Evolutionary conservation across 352 stramenopile species (phyloP).

Genomic region (Phytophthora melonis): DNA sequence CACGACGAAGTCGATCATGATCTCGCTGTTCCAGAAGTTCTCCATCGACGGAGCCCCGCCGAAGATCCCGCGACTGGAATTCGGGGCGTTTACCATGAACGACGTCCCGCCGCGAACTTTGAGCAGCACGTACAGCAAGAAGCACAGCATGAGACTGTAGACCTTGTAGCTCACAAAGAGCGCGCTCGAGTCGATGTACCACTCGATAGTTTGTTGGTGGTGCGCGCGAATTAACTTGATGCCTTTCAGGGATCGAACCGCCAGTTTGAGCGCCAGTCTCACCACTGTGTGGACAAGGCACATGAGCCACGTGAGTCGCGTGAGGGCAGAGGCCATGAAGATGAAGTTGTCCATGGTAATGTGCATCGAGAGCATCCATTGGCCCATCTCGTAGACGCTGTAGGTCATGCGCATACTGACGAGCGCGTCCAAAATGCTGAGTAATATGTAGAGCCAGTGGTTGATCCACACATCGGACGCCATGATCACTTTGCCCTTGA

Average conservation of each 20-base stretch:
- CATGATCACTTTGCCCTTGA: slow-evolving; percentile 63
- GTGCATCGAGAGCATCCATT: slow-evolving; percentile 66
- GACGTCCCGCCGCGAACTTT: slow-evolving; percentile 42
- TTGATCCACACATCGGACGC: slow-evolving; percentile 76
- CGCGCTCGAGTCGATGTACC: slow-evolving; percentile 55
- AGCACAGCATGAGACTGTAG: slow-evolving; percentile 62
- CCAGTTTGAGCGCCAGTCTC: slow-evolving; percentile 42
- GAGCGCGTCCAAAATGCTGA: slow-evolving; percentile 65
- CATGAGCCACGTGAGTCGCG: slow-evolving; percentile 68
- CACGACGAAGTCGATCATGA: slow-evolving; percentile 59
- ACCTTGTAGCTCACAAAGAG: slow-evolving; percentile 71
- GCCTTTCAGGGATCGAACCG: slow-evolving; percentile 36
- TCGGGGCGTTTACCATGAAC: slow-evolving; percentile 51
- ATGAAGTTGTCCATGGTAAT: slow-evolving; percentile 64
- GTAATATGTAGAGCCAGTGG: slow-evolving; percentile 71
- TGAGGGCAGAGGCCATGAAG: slow-evolving; percentile 60
- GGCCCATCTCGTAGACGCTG: slow-evolving; percentile 52
- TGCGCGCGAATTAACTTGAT: slow-evolving; percentile 43
- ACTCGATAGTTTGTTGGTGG: slow-evolving; percentile 48
- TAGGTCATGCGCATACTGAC: slow-evolving; percentile 59
- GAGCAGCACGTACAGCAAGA: slow-evolving; percentile 54
- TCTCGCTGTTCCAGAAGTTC: slow-evolving; percentile 63
- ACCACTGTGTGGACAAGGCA: slow-evolving; percentile 55
- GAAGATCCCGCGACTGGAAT: slow-evolving; percentile 46
- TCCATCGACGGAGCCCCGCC: slow-evolving; percentile 47